phyloP scores from a whole-genome alignment of 2,329 filamentous ascomycete genomes.

The Aureobasidium mangrovei region DNA sequence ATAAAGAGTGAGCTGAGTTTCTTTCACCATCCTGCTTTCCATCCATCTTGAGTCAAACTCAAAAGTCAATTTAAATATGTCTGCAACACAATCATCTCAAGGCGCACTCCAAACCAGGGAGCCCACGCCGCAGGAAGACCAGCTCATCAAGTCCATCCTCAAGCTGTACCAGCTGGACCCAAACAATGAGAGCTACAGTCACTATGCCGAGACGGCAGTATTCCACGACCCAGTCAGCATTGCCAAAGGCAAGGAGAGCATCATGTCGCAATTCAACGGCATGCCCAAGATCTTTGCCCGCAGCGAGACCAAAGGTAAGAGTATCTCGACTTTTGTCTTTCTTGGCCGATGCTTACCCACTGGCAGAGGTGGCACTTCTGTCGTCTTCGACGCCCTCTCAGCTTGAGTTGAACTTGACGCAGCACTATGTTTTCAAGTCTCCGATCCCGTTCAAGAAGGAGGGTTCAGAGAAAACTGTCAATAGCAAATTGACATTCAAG shows the following conservation, averaged over 20 bases:
- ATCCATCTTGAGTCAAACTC: background rate
- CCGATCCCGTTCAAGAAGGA: constrained; percentile 16
- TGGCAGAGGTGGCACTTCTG: constrained; percentile 14
- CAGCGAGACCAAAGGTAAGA: constrained; percentile 18
- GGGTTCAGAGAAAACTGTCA: constrained; percentile 20
- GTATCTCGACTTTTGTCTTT: background rate
- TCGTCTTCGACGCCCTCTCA: constrained; percentile 14
- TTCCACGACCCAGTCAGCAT: constrained; percentile 25
- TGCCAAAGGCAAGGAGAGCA: constrained; percentile 21
- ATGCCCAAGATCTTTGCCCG: constrained; percentile 23
- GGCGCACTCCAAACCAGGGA: constrained; percentile 1
- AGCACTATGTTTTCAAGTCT: constrained; percentile 25
- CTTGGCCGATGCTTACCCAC: background rate
- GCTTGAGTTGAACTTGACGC: constrained; percentile 21
- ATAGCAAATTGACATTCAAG: constrained; percentile 22
- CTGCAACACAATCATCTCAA: constrained; percentile 2
- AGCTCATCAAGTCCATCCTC: constrained; percentile 21
- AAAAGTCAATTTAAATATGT: background rate
- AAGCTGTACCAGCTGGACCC: constrained; percentile 21
- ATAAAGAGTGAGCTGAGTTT: too few relatives aligned
- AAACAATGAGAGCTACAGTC: constrained; percentile 18
- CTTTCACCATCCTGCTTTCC: too few relatives aligned
- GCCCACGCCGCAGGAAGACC: constrained; percentile 8
- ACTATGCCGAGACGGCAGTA: constrained; percentile 20
- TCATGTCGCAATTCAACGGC: constrained; percentile 23